Evolutionary conservation across 2,329 filamentous ascomycete genomes (phyloP).

Genomic region (Fusarium coicis): DNA sequence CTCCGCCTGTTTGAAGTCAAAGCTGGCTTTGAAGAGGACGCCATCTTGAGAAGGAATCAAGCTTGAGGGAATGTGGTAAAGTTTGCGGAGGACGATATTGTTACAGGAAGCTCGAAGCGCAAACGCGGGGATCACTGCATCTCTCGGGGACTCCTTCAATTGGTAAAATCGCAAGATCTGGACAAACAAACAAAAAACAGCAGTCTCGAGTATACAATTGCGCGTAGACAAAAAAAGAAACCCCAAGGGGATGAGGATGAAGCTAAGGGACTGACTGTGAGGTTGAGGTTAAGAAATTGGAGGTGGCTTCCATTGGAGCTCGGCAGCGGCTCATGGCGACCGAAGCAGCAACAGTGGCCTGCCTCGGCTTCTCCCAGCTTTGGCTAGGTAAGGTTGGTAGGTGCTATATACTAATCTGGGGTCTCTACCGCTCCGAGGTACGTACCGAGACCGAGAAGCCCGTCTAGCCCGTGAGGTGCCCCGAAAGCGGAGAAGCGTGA

Average conservation of each 20-base stretch:
- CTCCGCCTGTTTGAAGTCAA: conserved; percentile 51
- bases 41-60: conserved; percentile 39
- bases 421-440: conserved; percentile 26
- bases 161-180: not conserved
- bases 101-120: conserved; percentile 22
- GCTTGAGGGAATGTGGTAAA: not conserved
- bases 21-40: conserved; percentile 45
- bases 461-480: not conserved
- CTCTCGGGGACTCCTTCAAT: conserved; percentile 6
- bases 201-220: conserved; percentile 4
- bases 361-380: conserved; percentile 36
- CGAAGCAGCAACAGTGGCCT: conserved; percentile 32
- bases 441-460: conserved; percentile 27
- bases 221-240: conserved; percentile 2
- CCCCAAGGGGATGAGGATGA: conserved; percentile 6
- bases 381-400: conserved; percentile 3
- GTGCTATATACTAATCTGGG: conserved; percentile 5
- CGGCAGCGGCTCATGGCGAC: conserved; percentile 39
- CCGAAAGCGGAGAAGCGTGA: conserved; percentile 6
- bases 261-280: not conserved
- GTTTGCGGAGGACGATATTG: conserved; percentile 16
- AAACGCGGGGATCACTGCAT: conserved; percentile 36
- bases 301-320: conserved; percentile 21
- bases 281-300: conserved; percentile 28
- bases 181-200: not conserved